Base-by-base conservation (phyloP, 2,329 filamentous ascomycete genomes). In the Botryotinia convoluta region DNA sequence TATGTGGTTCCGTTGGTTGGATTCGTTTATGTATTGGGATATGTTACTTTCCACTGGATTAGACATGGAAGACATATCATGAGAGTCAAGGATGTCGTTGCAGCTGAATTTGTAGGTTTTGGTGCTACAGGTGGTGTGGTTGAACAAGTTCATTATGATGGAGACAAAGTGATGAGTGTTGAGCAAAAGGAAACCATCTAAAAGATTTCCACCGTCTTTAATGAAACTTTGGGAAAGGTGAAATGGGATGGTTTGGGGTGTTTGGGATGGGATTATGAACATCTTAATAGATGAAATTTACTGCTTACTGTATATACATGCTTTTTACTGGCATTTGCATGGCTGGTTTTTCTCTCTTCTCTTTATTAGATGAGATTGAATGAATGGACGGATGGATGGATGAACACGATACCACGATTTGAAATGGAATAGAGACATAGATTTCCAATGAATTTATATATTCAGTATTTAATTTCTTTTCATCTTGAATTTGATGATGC, bases 1-100 rank as follows among this genome's bases (percentile, higher is more conserved):
- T 85, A 84, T 77, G 72, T 85, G 37, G 83, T 85, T 0, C 84
- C 84, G 8, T 78, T 84, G 22, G 80, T 83, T 70, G 84, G 83
- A 35, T 85, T 85, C 77, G 72, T 82, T 48, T 82, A 83, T 62
- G 84, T 82, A 2, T 72, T 82, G 26, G 76, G 75, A 22, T 82
- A 82, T 67, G 79, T 80, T 12, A 68, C 77, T 45, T 69, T 77
- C 69, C 81, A 82, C 74, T 82, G 81, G 81, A 26, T 81, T 22
- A 75, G 79, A 71, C 78, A 80, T 63, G 81, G 81, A 35, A 75
- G 77, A 37, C 76, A 79, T 59, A 77, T 82, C 69, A 74, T 81
- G 77, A 73, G 80, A 14, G 77, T 80, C 44, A 82, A 82, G 78
- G 78, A 80, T 69, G 74, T 79, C 59, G 26, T 69, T 39, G 61